These are phyloP conservation scores for Phytophthora sp. DNA, from an alignment of 352 stramenopile species.

Conservation along the genomic window DNA sequence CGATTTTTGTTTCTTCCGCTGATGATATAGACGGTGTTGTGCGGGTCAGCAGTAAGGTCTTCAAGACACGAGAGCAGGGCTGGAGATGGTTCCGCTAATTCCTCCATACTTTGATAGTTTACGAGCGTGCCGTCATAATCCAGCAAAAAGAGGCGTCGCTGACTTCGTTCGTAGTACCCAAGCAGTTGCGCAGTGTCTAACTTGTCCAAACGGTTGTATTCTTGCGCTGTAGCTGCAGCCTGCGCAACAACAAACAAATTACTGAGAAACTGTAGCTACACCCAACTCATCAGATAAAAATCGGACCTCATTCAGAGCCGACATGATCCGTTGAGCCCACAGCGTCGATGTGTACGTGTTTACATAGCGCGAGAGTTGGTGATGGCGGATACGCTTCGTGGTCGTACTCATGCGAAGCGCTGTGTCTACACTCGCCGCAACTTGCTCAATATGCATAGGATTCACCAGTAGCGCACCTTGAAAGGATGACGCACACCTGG, in stretches of 20 bases:
- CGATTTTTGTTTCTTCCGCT: conserved; percentile 81
- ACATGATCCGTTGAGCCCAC: conserved; percentile 88
- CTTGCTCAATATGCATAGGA: conserved; percentile 89
- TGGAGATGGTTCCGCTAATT: conserved; percentile 66
- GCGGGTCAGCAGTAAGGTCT: conserved; percentile 68
- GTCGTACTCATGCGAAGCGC: conserved; percentile 88
- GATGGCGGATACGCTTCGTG: conserved; percentile 87
- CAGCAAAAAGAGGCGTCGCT: conserved; percentile 81
- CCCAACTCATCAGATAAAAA: neutral
- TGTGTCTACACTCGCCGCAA: conserved; percentile 83
- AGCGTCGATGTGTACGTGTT: conserved; percentile 90
- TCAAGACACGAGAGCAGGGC: conserved; percentile 68
- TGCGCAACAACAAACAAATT: conserved; percentile 1
- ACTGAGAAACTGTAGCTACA: neutral
- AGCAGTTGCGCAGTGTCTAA: conserved; percentile 84
- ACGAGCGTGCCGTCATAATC: conserved; percentile 89
- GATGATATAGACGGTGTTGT: conserved; percentile 88
- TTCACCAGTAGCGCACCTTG: conserved; percentile 90
- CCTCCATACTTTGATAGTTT: conserved; percentile 80
- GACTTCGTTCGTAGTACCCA: conserved; percentile 84
- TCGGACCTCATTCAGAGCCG: conserved; percentile 68
- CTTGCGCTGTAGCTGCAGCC: conserved; percentile 72
- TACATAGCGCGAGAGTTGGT: conserved; percentile 86
- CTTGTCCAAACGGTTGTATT: conserved; percentile 89
- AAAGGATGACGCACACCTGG: conserved; percentile 87